A percentile compares a stretch with the other conserved stretches of the same genome.
Evolutionary conservation across 2,329 filamentous ascomycete genomes (phyloP).

Genomic region (Cercospora berteroae): DNA sequence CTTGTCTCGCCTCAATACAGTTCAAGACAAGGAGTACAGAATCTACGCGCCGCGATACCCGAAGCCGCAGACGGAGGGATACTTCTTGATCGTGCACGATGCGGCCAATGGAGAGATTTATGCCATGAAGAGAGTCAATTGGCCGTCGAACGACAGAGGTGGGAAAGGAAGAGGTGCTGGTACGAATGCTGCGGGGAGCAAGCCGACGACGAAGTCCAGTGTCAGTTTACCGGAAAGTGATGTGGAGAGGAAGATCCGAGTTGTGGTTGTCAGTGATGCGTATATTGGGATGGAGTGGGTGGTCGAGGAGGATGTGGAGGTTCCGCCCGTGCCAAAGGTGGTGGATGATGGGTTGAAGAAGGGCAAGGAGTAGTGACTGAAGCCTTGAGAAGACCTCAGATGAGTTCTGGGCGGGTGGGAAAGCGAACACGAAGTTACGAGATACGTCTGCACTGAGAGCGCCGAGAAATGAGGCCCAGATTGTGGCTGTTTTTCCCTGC

Average conservation of each 20-base stretch:
- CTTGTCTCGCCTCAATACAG: slow-evolving; percentile 65
- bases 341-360: slow-evolving; percentile 38
- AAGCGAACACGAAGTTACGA: neutral
- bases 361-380: slow-evolving; percentile 13
- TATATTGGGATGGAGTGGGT: slow-evolving; percentile 75
- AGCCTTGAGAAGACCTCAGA: too few species aligned
- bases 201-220: slow-evolving; percentile 54
- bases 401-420: too few species aligned
- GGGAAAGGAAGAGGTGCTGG: slow-evolving; percentile 26
- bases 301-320: slow-evolving; percentile 51
- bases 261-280: slow-evolving; percentile 79
- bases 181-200: slow-evolving; percentile 31
- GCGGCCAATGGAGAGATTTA: slow-evolving; percentile 70
- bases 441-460: neutral
- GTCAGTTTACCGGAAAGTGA: slow-evolving; percentile 60
- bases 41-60: slow-evolving; percentile 88
- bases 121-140: slow-evolving; percentile 81
- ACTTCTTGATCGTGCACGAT: slow-evolving; percentile 78
- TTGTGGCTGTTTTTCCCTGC: too few species aligned
- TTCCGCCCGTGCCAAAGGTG: slow-evolving; percentile 42
- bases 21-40: slow-evolving; percentile 64
- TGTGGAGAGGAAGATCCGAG: slow-evolving; percentile 63
- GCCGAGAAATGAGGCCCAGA: neutral
- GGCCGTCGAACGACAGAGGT: slow-evolving; percentile 51
- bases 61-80: slow-evolving; percentile 91